Evolutionary conservation across 495 filamentous ascomycete species (phyloP).

Genomic region (Haplographium delicatum): DNA sequence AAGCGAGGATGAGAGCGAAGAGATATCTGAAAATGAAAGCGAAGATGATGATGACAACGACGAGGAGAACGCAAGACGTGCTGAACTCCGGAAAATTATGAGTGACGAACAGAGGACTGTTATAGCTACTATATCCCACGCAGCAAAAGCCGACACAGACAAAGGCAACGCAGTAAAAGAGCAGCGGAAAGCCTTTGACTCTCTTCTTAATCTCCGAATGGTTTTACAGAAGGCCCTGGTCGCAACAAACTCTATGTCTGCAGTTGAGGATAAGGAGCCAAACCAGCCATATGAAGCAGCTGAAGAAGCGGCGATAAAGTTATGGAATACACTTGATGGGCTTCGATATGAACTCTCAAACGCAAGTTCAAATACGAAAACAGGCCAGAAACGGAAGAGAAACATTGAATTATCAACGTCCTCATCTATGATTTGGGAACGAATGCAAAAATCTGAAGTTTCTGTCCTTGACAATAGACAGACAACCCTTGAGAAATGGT

Average conservation of each 20-base stretch:
- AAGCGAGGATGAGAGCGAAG: slow-evolving; percentile 29
- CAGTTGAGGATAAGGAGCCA: slow-evolving; percentile 33
- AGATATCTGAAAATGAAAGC: slow-evolving; percentile 33
- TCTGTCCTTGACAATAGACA: slow-evolving; percentile 44
- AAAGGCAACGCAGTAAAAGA: slow-evolving; percentile 83
- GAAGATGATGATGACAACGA: slow-evolving; percentile 33
- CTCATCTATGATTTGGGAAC: slow-evolving; percentile 62
- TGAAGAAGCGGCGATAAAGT: slow-evolving; percentile 78
- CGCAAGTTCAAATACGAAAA: slow-evolving; percentile 23
- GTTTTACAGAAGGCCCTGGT: slow-evolving; percentile 85
- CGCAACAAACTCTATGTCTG: slow-evolving; percentile 69
- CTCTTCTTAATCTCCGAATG: slow-evolving; percentile 80
- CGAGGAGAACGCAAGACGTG: slow-evolving; percentile 40
- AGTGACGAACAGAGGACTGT: slow-evolving; percentile 65
- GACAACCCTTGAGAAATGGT: slow-evolving; percentile 64
- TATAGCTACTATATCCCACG: slow-evolving; percentile 62
- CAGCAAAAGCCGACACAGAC: slow-evolving; percentile 68
- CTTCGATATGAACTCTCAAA: slow-evolving; percentile 59
- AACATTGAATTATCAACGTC: slow-evolving; percentile 43
- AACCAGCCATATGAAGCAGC: slow-evolving; percentile 60
- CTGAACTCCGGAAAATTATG: slow-evolving; percentile 64
- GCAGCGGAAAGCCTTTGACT: slow-evolving; percentile 80
- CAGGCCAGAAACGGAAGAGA: slow-evolving; percentile 56
- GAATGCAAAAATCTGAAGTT: slow-evolving; percentile 57
- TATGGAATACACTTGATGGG: slow-evolving; percentile 79